Base-by-base conservation (phyloP, 345 rosid genomes). In the Tarenaya hassleriana region DNA sequence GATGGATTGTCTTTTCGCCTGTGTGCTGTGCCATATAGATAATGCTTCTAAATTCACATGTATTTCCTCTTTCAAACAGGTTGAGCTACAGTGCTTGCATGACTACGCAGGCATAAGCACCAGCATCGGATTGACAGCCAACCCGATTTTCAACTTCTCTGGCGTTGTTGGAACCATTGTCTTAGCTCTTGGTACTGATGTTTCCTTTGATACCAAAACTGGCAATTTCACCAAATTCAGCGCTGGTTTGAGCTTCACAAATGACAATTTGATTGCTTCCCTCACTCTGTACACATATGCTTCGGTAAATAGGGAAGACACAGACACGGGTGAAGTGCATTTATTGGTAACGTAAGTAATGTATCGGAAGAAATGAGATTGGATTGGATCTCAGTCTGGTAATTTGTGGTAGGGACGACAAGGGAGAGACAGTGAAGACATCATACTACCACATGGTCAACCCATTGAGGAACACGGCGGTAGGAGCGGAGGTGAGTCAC, bases 61-160 rank as follows among this genome's bases (percentile, higher is more conserved):
- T 58, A 52, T 18, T 19, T 31, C 13, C 5, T 52, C 8, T 46
- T 66, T 0, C 18, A 69, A 41, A 66, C 78, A 92, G 98, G 27
- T 81, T 65, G 96, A 92, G 74, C 57, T 92, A 51, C 98, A 87
- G 52, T 92, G 80, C 71, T 66, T 82, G 82, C 95, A 85, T 69
- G 98, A 92, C 34, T 77, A 77, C 35, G 86, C 84, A 0, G 98
- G 88, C 57, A 73, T 88, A 39, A 79, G 80, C 78, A 58, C 94
- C 4, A 88, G 96, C 63, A 61, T 92, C 65, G 94, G 86, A 17
- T 68, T 92, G 76, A 79, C 96, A 39, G 84, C 81, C 15, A 83
- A 78, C 70, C 98, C 98, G 1, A 16, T 68, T 40, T 79, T 85
- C 46, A 84, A 88, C 76, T 78, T 84, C 60, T 77, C 98, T 10